Percentiles rank a stretch among this genome's conserved stretches.
Conservation (phyloP, 225 moss, liverwort and hornwort species). For the Marchantia polymorpha region DNA sequence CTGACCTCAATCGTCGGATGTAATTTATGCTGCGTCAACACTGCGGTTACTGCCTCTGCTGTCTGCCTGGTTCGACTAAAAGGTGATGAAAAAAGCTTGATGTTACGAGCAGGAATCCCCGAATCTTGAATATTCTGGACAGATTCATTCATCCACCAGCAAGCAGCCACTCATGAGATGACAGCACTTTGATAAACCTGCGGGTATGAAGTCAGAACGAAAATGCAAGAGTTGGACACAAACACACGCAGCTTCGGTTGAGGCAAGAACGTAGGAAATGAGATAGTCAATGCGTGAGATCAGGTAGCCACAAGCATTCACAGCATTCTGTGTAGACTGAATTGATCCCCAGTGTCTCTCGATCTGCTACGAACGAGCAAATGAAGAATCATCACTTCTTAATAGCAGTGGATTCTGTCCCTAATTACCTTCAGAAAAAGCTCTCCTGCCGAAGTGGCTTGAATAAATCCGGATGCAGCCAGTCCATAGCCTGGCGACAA, state of each 20-base stretch:
- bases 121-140: conserved; percentile 58
- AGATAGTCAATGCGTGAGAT: background rate
- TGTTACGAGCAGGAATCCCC: conserved; percentile 51
- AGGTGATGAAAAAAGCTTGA: conserved; percentile 76
- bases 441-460: conserved; percentile 69
- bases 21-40: conserved; percentile 40
- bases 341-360: background rate
- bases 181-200: no score
- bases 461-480: conserved; percentile 67
- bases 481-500: conserved; percentile 64
- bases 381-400: background rate
- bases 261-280: background rate
- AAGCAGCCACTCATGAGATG: background rate
- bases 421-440: conserved; percentile 55
- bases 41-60: conserved; percentile 56
- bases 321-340: background rate
- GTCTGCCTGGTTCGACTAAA: conserved; percentile 89
- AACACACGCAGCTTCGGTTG: no score
- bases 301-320: background rate
- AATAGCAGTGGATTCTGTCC: background rate
- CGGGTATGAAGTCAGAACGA: no score
- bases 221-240: background rate
- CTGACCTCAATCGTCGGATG: conserved; percentile 60
- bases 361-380: background rate
- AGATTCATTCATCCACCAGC: background rate